Base-by-base conservation (phyloP, 768 basidiomycete species). In the Kwoniella europaea region DNA sequence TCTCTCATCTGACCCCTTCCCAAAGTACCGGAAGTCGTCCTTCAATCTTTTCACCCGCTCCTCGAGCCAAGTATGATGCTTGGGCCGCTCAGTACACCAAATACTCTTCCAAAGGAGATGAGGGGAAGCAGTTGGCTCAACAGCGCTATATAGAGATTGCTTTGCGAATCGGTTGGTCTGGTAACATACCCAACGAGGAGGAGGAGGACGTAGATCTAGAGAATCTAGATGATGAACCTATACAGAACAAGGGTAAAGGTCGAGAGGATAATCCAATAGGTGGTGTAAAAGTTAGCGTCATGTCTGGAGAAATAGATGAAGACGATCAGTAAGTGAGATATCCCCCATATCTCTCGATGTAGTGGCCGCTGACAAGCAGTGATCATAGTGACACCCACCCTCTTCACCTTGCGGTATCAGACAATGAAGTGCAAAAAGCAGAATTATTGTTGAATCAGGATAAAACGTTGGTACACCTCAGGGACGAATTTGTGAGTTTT, bases 401-500 rank as follows among this genome's bases (percentile, higher is more conserved):
- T 2, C 54, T 89, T 50, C 92, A 94, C 74, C 88, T 87, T 2
- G 84, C 90, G 16, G 92, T 90, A 16, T 85, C 93, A 27, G 82
- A 86, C 5, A 88, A 90, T 59, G 85, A 91, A 71, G 76, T 84
- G n/a, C 66, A 82, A 58, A 85, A 84, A 3, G 77, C 92, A 58
- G 77, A 82, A 58, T 78, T 78, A 6, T 84, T 89, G 52, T 76
- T 82, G 2, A 76, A 86, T 44, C 82, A 87, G 0, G 82, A 84
- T 13, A 24, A 54, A 16, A 74, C 82, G 22, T 86, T 90, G 66
- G 74, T 93, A 63, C 86, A 95, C 81, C 85, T 83, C 46, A 81
- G 84, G 46, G 92, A 95, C 70, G 89, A 90, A 85, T 91, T 88
- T 85, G 94, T 94, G 82, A 82, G 90, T 84, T 35, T 35, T 6